These are phyloP conservation scores for Lithospermum erythrorhizon DNA, from an alignment of 257 asterid genomes.

Conservation along the genomic window DNA sequence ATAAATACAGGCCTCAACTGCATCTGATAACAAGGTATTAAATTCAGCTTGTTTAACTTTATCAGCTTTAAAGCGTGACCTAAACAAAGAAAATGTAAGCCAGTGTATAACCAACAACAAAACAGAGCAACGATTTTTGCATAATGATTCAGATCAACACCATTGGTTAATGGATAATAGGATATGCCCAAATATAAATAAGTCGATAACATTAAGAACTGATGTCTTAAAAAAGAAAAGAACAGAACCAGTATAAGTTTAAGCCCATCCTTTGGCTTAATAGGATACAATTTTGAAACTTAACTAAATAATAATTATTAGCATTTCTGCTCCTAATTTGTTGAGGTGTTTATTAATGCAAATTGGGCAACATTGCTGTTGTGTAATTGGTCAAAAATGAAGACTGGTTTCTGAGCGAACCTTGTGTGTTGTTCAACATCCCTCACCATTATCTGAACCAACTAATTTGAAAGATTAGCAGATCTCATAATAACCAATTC, in stretches of 20 bases:
- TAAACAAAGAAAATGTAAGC: constrained; percentile 10
- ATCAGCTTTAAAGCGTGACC: constrained; percentile 85
- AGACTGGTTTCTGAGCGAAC: no score
- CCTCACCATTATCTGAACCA: constrained; percentile 1
- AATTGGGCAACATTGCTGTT: constrained; percentile 44
- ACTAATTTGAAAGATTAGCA: no score
- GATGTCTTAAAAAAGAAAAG: no score
- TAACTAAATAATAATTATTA: no score
- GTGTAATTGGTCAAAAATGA: no score
- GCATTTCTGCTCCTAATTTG: constrained; percentile 67
- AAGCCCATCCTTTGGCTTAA: no score
- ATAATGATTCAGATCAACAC: constrained; percentile 3
- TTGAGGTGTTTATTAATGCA: constrained; percentile 49
- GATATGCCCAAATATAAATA: no score
- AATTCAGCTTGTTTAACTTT: constrained; percentile 84
- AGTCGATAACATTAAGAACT: no score
- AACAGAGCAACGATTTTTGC: not conserved
- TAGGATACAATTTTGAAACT: no score
- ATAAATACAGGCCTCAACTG: constrained; percentile 91
- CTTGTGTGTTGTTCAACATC: constrained; percentile 1
- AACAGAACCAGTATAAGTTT: no score
- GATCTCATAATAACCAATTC: no score
- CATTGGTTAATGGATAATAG: constrained; percentile 84
- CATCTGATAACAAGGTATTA: constrained; percentile 83
- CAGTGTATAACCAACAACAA: not conserved